A percentile compares a stretch with the other conserved stretches of the same genome.
Conservation (phyloP, 2,329 filamentous ascomycete genomes). For the Polytolypa hystricis region DNA sequence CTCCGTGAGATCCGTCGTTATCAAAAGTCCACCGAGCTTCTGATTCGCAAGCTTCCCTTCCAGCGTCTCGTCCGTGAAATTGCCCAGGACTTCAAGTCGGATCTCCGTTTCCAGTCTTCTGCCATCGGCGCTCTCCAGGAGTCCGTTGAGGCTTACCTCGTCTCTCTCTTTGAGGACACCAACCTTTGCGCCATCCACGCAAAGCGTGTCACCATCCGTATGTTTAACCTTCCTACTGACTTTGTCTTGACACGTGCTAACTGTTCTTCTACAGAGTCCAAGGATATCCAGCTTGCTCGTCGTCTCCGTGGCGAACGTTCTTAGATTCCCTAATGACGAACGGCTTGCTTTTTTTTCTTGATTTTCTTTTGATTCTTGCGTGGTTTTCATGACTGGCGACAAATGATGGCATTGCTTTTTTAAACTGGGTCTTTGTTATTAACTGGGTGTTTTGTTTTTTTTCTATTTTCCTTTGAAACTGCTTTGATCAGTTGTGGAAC, state of each 20-base stretch:
- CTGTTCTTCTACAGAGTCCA: constrained; percentile 41
- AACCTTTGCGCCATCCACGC: constrained; percentile 98
- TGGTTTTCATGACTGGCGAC: constrained; percentile 33
- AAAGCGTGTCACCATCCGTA: constrained; percentile 93
- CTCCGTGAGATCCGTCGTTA: constrained; percentile 97
- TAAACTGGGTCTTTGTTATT: constrained; percentile 9
- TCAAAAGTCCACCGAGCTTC: constrained; percentile 91
- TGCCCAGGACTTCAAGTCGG: constrained; percentile 88
- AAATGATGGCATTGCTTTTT: constrained; percentile 32
- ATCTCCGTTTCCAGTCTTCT: constrained; percentile 94
- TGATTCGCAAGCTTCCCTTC: constrained; percentile 96
- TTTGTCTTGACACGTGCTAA: constrained; percentile 21
- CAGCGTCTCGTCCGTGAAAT: constrained; percentile 97
- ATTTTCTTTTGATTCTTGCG: constrained; percentile 22
- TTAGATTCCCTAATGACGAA: constrained; percentile 37
- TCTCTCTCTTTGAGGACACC: constrained; percentile 96
- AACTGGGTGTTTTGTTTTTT: constrained; percentile 5
- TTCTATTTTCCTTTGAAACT: neutral
- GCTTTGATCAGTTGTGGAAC: constrained; percentile 3
- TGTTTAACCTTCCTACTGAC: constrained; percentile 15
- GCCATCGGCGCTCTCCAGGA: constrained; percentile 96
- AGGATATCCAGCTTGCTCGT: constrained; percentile 94
- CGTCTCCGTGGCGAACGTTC: constrained; percentile 90
- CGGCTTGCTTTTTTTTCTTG: constrained; percentile 21
- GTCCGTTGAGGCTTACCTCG: constrained; percentile 96